Conservation (phyloP, 345 rosid genomes). For the Brassica juncea region DNA sequence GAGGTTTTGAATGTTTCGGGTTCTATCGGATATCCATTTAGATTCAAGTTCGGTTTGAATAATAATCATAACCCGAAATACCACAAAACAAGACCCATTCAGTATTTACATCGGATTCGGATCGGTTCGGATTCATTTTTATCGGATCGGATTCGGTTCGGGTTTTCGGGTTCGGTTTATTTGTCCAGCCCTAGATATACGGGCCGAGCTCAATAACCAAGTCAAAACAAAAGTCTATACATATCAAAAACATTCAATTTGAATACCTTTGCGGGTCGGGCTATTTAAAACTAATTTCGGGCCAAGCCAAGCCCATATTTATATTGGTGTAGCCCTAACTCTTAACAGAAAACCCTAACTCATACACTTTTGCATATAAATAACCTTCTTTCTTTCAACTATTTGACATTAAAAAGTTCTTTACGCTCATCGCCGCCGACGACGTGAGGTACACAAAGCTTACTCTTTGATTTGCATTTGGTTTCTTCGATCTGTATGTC, state of each 20-base stretch:
- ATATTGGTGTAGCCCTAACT: background rate
- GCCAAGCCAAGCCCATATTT: conserved; percentile 7
- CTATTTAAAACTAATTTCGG: background rate
- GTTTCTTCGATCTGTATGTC: background rate
- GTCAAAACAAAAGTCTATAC: too few relatives aligned
- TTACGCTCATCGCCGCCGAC: background rate
- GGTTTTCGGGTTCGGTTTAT: too few relatives aligned
- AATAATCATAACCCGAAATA: too few relatives aligned
- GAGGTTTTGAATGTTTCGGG: too few relatives aligned
- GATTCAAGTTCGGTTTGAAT: too few relatives aligned
- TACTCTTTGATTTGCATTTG: background rate
- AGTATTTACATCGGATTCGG: too few relatives aligned
- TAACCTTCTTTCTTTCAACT: background rate
- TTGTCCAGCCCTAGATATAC: too few relatives aligned
- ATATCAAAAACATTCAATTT: background rate
- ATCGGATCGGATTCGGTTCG: too few relatives aligned
- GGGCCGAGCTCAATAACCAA: too few relatives aligned
- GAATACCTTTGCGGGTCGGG: background rate
- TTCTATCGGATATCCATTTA: too few relatives aligned
- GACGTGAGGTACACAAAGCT: background rate
- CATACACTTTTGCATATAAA: background rate
- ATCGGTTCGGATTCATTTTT: too few relatives aligned
- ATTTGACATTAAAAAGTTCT: background rate
- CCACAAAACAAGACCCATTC: too few relatives aligned
- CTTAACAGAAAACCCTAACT: background rate